Evolutionary conservation across 129 eudicot species (phyloP).

Genomic region (Cynara cardunculus): DNA sequence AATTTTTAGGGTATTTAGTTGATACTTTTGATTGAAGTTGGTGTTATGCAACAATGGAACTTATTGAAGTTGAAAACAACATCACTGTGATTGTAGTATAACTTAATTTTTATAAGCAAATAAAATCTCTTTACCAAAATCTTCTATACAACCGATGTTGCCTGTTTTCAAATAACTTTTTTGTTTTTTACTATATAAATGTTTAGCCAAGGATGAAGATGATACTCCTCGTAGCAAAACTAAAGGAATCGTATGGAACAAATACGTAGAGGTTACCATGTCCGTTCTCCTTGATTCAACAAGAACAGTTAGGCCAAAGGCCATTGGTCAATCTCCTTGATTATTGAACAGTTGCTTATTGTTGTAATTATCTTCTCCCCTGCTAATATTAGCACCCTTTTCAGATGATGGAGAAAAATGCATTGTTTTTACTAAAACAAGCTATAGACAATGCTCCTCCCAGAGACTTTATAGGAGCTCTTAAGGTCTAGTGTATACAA

Average conservation of each 20-base stretch:
- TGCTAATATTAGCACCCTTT: conserved; percentile 1
- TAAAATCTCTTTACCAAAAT: too few species aligned
- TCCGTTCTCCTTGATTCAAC: too few species aligned
- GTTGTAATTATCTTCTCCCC: not conserved
- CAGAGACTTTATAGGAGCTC: conserved; percentile 81
- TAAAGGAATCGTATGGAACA: conserved; percentile 90
- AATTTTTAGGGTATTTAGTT: too few species aligned
- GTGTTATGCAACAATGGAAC: too few species aligned
- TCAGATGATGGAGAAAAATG: conserved; percentile 65
- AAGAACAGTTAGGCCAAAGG: not conserved
- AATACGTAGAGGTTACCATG: conserved; percentile 77
- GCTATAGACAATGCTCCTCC: conserved; percentile 53
- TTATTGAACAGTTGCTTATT: too few species aligned
- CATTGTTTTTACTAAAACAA: conserved; percentile 40
- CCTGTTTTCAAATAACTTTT: not conserved
- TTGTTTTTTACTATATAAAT: not conserved
- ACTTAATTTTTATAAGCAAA: too few species aligned
- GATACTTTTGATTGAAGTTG: too few species aligned
- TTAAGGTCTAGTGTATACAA: conserved; percentile 51
- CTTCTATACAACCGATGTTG: too few species aligned
- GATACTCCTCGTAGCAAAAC: conserved; percentile 70
- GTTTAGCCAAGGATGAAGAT: conserved; percentile 44
- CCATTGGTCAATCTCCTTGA: not conserved
- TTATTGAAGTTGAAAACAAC: too few species aligned
- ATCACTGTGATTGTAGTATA: too few species aligned